phyloP scores from a whole-genome alignment of 2,329 filamentous ascomycete genomes.

The Aureobasidium sp. region DNA sequence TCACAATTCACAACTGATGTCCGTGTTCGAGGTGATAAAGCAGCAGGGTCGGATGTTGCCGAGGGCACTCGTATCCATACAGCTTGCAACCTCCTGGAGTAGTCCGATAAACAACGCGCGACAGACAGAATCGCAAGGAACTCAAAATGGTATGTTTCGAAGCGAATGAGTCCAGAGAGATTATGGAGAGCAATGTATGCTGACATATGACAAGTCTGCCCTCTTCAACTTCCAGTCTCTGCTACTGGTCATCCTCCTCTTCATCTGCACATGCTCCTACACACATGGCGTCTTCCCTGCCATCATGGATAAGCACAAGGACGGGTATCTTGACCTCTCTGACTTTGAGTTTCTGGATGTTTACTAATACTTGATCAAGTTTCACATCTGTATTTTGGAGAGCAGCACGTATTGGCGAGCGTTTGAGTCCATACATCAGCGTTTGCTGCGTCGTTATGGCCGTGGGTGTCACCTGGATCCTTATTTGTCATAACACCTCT shows the following conservation, averaged over 20 bases:
- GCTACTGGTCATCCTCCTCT: conserved; percentile 84
- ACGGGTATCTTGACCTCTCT: conserved; percentile 53
- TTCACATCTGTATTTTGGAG: conserved; percentile 92
- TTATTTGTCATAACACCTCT: not conserved
- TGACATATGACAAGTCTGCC: conserved; percentile 57
- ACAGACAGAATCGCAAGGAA: not conserved
- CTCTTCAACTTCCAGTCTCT: conserved; percentile 99
- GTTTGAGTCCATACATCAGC: conserved; percentile 91
- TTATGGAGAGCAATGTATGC: not conserved
- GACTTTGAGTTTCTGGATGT: not conserved
- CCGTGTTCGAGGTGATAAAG: not conserved
- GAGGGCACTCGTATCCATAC: not conserved
- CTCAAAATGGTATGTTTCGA: not conserved
- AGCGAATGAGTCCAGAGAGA: accelerated
- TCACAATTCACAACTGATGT: too few relatives aligned
- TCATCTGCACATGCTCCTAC: conserved; percentile 94
- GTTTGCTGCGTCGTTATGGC: conserved; percentile 92
- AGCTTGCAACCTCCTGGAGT: conserved; percentile 6
- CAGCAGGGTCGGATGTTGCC: not conserved
- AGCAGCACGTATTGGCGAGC: conserved; percentile 82
- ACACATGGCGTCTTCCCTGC: conserved; percentile 82
- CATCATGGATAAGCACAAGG: conserved; percentile 87
- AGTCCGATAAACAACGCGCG: not conserved
- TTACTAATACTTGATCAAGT: conserved; percentile 34
- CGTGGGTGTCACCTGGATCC: conserved; percentile 47